Base-by-base conservation (phyloP, 2,329 filamentous ascomycete species). In the Arthrobotrys sphaeroides region DNA sequence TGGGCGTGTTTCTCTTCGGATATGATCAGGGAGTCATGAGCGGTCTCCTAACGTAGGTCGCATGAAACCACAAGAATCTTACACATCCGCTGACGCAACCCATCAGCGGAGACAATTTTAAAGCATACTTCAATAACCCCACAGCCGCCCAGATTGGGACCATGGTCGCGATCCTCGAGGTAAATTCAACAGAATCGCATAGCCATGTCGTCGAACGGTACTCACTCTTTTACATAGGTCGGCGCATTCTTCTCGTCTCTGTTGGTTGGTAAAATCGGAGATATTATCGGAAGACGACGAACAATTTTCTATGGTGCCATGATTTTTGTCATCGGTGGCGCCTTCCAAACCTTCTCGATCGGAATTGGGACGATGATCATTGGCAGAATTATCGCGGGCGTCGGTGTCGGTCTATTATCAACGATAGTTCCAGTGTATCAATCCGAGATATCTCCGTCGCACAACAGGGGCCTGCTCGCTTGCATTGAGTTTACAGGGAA, bases 401-500 rank as follows among this genome's bases (percentile, higher is more conserved):
- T 96, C 6, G 91, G 93, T 43, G 92, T 97, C 73, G 94, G 94
- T 82, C 91, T 93, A 81, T 86, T 96, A 51, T 96, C 93, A 0
- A 94, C 93, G 53, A 96, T 97, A 78, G 93, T 97, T 0, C 94
- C 94, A 0, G 91, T 97, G 49, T 97, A 96, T 81, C 93, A 97
- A 82, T 94, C 93, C 47, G 94, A 97, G 82, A 96, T 97, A 80
- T 97, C 94, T 45, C 95, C 95, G 55, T 93, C 95, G 3, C 95
- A 99, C 81, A 98, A 97, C 83, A 88, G 95, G 80, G 95, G 95
- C 77, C 96, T 95, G 84, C 87, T 99, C 77, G 95, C 94, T 22
- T 98, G 95, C 82, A 98, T 99, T 78, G 95, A 99, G 82, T 99
- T 98, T 81, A 94, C 94, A 0, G 95, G 95, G 64, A 99, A 99